A percentile compares a stretch with the other conserved stretches of the same genome.
These are phyloP conservation scores for Ilyonectria sp. DNA, from an alignment of 2,329 filamentous ascomycete genomes.

Conservation along the genomic window DNA sequence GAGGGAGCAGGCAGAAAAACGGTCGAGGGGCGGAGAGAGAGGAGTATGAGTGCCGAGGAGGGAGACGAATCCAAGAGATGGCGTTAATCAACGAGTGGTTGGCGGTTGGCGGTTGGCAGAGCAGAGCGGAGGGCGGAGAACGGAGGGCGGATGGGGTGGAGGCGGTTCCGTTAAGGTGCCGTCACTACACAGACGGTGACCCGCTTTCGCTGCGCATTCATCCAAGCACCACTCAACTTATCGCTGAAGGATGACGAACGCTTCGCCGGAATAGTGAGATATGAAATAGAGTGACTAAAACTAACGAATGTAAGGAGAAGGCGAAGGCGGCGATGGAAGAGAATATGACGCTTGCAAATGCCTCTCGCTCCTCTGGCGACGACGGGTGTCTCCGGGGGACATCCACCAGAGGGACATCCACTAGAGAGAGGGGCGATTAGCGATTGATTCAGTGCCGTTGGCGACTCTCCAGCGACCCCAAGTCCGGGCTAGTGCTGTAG, in stretches of 20 bases:
- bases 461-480: not conserved
- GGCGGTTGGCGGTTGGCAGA: conserved; percentile 35
- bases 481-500: not conserved
- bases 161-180: conserved; percentile 44
- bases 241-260: not conserved
- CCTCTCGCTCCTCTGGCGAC: not conserved
- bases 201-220: conserved; percentile 25
- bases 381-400: not conserved
- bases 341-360: conserved; percentile 1
- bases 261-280: not conserved
- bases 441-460: conserved; percentile 10
- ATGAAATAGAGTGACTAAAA: not conserved
- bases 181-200: conserved; percentile 43
- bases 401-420: not conserved
- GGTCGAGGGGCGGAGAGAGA: conserved; percentile 2
- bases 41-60: conserved; percentile 2
- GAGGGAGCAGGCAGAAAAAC: not conserved
- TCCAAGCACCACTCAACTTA: conserved; percentile 10
- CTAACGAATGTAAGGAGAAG: not conserved
- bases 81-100: conserved; percentile 34
- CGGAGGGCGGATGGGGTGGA: conserved; percentile 43
- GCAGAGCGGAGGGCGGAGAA: conserved; percentile 44
- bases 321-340: not conserved
- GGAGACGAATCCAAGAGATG: conserved; percentile 18
- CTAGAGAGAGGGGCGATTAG: conserved; percentile 19